Conservation (phyloP, 1,284 basidiomycete genomes). For the Sphaerobolus stellatus region DNA sequence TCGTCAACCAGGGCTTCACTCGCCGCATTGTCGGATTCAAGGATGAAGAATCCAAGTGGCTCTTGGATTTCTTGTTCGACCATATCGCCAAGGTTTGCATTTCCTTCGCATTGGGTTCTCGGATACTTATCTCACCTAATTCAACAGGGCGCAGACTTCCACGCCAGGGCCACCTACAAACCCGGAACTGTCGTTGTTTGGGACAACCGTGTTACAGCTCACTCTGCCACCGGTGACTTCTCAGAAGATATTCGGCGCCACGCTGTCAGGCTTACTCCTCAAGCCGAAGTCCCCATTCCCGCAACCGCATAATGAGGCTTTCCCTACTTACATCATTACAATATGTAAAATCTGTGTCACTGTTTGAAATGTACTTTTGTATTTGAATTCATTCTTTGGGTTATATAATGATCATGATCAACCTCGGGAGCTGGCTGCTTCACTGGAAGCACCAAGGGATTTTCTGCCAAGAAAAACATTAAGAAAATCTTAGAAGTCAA, state of each 20-base stretch:
- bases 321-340: too few relatives aligned
- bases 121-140: background rate
- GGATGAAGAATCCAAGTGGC: slow-evolving; percentile 63
- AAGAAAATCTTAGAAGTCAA: too few relatives aligned
- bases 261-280: slow-evolving; percentile 52
- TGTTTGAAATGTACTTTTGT: too few relatives aligned
- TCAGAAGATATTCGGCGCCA: slow-evolving; percentile 43
- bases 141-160: slow-evolving; percentile 42
- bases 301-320: slow-evolving; percentile 19
- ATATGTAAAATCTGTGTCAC: too few relatives aligned
- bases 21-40: slow-evolving; percentile 66
- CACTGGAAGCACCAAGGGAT: background rate
- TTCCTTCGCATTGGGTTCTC: background rate
- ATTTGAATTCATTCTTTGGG: background rate
- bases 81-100: slow-evolving; percentile 42
- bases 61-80: slow-evolving; percentile 60
- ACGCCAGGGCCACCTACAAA: slow-evolving; percentile 43
- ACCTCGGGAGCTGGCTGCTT: background rate
- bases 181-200: slow-evolving; percentile 50
- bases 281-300: slow-evolving; percentile 50
- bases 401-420: background rate
- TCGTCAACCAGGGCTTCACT: slow-evolving; percentile 63
- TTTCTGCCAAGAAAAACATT: background rate
- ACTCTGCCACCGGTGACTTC: slow-evolving; percentile 50
- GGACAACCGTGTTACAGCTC: slow-evolving; percentile 54